Conservation (phyloP, 1,139 yeast genomes). For the Sugiyamaella paludigena region DNA sequence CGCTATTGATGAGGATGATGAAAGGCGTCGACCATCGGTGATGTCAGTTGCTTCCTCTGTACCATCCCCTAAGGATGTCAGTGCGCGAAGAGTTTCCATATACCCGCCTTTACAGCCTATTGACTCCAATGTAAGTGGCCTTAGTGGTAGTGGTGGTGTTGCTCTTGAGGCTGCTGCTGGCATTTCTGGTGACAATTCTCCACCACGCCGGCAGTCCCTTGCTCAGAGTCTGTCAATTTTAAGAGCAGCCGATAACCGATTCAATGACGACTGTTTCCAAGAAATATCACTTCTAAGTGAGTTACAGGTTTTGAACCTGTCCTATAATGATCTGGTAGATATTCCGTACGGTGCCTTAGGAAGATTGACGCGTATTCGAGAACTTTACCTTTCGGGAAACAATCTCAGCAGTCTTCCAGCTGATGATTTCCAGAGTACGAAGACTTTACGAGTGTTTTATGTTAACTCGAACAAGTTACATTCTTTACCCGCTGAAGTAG, state of each 20-base stretch:
- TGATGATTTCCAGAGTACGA: slow-evolving; percentile 71
- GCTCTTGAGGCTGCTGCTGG: slow-evolving; percentile 8
- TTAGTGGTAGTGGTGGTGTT: too few relatives aligned
- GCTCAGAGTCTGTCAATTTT: slow-evolving; percentile 49
- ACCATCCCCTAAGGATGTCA: slow-evolving; percentile 28
- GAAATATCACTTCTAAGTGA: slow-evolving; percentile 59
- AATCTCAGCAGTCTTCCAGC: slow-evolving; percentile 75
- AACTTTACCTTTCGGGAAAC: slow-evolving; percentile 83
- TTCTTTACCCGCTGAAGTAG: slow-evolving; percentile 85
- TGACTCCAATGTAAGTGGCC: slow-evolving; percentile 10
- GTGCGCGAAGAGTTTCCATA: slow-evolving; percentile 24
- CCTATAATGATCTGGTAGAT: slow-evolving; percentile 82
- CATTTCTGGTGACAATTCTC: slow-evolving; percentile 4
- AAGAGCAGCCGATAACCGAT: slow-evolving; percentile 77
- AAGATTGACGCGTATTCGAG: slow-evolving; percentile 56
- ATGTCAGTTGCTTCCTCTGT: slow-evolving; percentile 24
- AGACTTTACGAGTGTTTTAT: slow-evolving; percentile 58
- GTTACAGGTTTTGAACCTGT: slow-evolving; percentile 64
- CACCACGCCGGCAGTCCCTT: slow-evolving; percentile 15
- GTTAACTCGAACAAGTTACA: slow-evolving; percentile 83
- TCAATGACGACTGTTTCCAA: slow-evolving; percentile 75
- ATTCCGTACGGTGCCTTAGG: slow-evolving; percentile 71
- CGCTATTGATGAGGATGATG: slow-evolving; percentile 8
- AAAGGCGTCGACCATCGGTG: slow-evolving; percentile 20
- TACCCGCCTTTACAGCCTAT: slow-evolving; percentile 16